Percentiles rank a stretch among this genome's conserved stretches.
phyloP scores from a whole-genome alignment of 805 yeast species.

The Debaryomyces tyrocola region DNA sequence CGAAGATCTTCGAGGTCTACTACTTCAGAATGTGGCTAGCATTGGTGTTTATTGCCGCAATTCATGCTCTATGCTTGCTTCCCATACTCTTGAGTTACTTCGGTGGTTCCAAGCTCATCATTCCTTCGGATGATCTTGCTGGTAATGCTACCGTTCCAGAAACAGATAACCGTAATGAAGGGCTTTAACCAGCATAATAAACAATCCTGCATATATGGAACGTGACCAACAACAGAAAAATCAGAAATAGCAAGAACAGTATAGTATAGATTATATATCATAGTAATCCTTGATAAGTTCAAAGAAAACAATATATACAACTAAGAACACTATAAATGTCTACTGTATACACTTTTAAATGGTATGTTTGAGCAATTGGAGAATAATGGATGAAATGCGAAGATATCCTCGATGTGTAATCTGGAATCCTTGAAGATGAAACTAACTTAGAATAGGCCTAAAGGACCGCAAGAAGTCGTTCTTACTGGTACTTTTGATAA shows the following conservation, averaged over 20 bases:
- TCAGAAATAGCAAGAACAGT: background rate
- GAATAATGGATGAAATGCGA: background rate
- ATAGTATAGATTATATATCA: background rate
- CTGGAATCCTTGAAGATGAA: background rate
- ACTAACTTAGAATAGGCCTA: slow-evolving; percentile 40
- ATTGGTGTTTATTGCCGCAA: slow-evolving; percentile 70
- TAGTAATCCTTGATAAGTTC: background rate
- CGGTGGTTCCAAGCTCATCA: slow-evolving; percentile 11
- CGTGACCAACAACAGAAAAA: background rate
- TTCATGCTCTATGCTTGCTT: slow-evolving; percentile 75
- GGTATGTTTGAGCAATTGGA: slow-evolving; percentile 27
- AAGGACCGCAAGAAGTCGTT: slow-evolving; percentile 52
- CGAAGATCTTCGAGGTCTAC: slow-evolving; percentile 86
- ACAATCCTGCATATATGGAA: background rate
- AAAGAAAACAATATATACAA: background rate
- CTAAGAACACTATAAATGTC: slow-evolving; percentile 21
- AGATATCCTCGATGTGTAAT: background rate
- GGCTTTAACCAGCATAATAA: background rate
- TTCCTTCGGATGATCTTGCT: background rate
- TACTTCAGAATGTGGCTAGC: slow-evolving; percentile 95
- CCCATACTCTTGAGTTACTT: slow-evolving; percentile 68
- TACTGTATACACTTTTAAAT: slow-evolving; percentile 36
- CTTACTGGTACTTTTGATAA: slow-evolving; percentile 72
- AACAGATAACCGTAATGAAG: background rate
- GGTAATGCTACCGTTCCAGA: background rate